A percentile compares a stretch with the other conserved stretches of the same genome.
Evolutionary conservation across 345 rosid genomes (phyloP).

Genomic region (Arabidopsis arenosa): DNA sequence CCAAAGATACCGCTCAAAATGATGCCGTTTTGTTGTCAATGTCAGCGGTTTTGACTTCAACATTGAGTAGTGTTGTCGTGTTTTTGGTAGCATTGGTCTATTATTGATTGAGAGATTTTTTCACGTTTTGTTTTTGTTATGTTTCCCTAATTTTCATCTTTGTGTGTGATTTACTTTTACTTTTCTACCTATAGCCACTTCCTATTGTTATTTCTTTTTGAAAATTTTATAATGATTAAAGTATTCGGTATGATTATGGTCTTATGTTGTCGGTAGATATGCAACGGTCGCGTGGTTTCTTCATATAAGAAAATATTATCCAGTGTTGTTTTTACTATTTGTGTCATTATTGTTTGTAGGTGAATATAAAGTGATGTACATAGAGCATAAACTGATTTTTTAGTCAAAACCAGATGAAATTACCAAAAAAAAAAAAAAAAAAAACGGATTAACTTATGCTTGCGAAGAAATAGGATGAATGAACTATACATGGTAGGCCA

Average conservation of each 20-base stretch:
- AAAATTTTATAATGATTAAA: background rate
- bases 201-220: background rate
- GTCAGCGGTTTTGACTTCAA: background rate
- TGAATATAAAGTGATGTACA: background rate
- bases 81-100: background rate
- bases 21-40: background rate
- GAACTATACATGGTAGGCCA: background rate
- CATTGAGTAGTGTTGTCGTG: slow-evolving; percentile 16
- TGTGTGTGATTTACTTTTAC: slow-evolving; percentile 5
- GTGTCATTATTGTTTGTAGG: background rate
- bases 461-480: background rate
- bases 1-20: slow-evolving; percentile 24
- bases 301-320: background rate
- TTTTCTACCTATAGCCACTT: background rate
- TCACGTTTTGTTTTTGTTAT: slow-evolving; percentile 16
- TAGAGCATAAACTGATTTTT: no score
- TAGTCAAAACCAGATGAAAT: background rate
- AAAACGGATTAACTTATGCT: background rate
- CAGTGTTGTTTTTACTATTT: background rate
- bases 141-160: background rate
- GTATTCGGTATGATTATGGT: slow-evolving; percentile 13
- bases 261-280: slow-evolving; percentile 14
- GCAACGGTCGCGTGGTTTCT: slow-evolving; percentile 23
- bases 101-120: background rate
- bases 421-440: no score